phyloP scores from a whole-genome alignment of 495 filamentous ascomycete species.

The Lepidopterella palustris region DNA sequence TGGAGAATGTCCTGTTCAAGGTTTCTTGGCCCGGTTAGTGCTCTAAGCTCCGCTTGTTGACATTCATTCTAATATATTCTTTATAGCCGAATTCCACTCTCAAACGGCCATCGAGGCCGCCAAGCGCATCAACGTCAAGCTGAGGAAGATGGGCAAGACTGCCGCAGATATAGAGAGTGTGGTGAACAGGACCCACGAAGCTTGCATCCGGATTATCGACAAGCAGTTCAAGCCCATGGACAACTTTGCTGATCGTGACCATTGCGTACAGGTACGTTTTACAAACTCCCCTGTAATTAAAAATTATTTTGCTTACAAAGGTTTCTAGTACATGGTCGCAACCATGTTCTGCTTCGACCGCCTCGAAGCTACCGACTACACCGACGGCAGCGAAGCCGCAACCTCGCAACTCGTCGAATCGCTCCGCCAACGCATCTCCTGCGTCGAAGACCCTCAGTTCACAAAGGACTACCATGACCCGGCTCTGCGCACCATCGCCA shows the following conservation, averaged over 20 bases:
- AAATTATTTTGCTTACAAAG: slow-evolving; percentile 12
- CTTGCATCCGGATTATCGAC: slow-evolving; percentile 97
- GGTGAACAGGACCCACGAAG: slow-evolving; percentile 93
- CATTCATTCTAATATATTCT: neutral
- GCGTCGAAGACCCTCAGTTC: slow-evolving; percentile 92
- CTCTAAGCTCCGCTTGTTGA: neutral
- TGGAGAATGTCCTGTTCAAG: slow-evolving; percentile 99
- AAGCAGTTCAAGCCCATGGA: slow-evolving; percentile 99
- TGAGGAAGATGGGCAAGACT: slow-evolving; percentile 79
- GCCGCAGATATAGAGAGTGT: slow-evolving; percentile 90
- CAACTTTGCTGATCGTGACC: slow-evolving; percentile 98
- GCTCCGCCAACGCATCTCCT: slow-evolving; percentile 84
- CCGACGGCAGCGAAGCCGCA: slow-evolving; percentile 83
- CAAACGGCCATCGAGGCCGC: slow-evolving; percentile 96
- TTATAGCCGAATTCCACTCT: slow-evolving; percentile 90
- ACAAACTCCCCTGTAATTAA: neutral
- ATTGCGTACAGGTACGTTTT: slow-evolving; percentile 74
- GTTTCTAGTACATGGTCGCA: slow-evolving; percentile 76
- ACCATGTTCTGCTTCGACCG: slow-evolving; percentile 93
- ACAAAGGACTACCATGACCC: slow-evolving; percentile 93
- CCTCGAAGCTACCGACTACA: slow-evolving; percentile 85
- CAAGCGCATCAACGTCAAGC: slow-evolving; percentile 73
- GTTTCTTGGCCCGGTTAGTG: slow-evolving; percentile 86
- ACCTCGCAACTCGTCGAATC: slow-evolving; percentile 83
- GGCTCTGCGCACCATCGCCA: slow-evolving; percentile 86